phyloP scores from a whole-genome alignment of 495 filamentous ascomycete genomes.

The Podospora pseudopauciseta region DNA sequence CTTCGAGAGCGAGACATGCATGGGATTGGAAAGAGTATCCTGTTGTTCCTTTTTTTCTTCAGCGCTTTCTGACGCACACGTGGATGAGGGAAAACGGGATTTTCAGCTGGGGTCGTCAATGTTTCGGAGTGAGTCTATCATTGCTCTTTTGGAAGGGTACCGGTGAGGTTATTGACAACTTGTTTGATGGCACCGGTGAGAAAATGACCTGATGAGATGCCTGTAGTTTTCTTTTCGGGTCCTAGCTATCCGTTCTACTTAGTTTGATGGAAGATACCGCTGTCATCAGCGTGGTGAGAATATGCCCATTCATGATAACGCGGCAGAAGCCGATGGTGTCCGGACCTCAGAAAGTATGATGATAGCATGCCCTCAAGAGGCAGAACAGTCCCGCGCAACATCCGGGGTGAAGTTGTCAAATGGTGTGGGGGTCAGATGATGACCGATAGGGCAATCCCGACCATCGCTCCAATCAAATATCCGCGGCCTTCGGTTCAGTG shows the following conservation, averaged over 20 bases:
- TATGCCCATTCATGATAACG: background rate
- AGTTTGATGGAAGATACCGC: background rate
- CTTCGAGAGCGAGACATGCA: background rate
- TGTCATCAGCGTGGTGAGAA: background rate
- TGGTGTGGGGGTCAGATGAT: background rate
- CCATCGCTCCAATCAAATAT: background rate
- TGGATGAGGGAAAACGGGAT: background rate
- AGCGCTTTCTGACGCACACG: background rate
- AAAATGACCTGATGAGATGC: background rate
- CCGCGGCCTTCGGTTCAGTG: background rate
- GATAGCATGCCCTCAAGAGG: background rate
- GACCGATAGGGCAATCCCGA: background rate
- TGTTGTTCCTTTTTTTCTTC: background rate
- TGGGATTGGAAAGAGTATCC: background rate
- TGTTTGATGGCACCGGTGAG: background rate
- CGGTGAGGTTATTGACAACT: background rate
- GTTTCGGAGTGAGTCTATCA: background rate
- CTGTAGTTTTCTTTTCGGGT: background rate
- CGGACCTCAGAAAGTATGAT: too few relatives aligned
- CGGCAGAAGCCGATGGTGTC: background rate
- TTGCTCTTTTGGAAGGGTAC: background rate
- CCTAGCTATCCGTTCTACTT: background rate
- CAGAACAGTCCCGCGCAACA: background rate
- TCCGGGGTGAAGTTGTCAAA: background rate
- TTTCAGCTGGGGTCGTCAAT: background rate